Evolutionary conservation across 2,329 filamentous ascomycete species (phyloP), one percentile per base, ranked within the genome.

Genomic region (Pezizomycotina sp.): DNA sequence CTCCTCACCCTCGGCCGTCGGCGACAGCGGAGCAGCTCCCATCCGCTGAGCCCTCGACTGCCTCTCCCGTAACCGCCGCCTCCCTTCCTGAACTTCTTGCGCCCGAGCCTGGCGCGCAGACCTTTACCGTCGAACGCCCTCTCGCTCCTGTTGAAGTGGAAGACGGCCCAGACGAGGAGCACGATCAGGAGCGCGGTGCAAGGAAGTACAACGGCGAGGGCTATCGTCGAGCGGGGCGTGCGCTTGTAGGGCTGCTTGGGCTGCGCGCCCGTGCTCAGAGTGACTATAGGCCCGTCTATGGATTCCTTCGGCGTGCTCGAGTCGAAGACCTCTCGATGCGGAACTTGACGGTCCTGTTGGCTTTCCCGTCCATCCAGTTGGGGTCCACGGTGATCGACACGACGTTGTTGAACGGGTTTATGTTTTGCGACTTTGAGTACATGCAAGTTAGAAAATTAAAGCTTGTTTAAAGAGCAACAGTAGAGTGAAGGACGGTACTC

Each of bases 341-440:
- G 15, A 36, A 34, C 28, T 36, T 37, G 36, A 44, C 40, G 2
- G 21, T 40, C 41, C 41, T 39, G 12, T 40, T 36, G 16, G 33
- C 32, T 9, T 34, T 37, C 8, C 37, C 33, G 8, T 22, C 27
- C 20, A 36, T 39, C 26, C 37, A 40, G 9, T 12, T 37, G 12
- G 41, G 41, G 24, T 44, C 41, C 16, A 44, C 41, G 20, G 36
- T 39, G 28, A 44, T 39, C 8, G 41, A 40, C 14, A 44, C 40
- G 33, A 44, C 41, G 26, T 39, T 5, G 8, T 22, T 39, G 23
- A 38, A 36, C 10, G 27, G 32, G 4, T 25, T 40, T 12, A 40
- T 27, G 10, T 20, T 27, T 36, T 36, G 19, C 39, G 13, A 20
- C 32, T 39, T 12, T 39, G 13, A 26, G n/a, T n/a, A n/a, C n/a